A percentile compares a stretch with the other conserved stretches of the same genome.
These are phyloP conservation scores for Emmonsia crescens DNA, from an alignment of 2,329 filamentous ascomycete species.

Conservation along the genomic window DNA sequence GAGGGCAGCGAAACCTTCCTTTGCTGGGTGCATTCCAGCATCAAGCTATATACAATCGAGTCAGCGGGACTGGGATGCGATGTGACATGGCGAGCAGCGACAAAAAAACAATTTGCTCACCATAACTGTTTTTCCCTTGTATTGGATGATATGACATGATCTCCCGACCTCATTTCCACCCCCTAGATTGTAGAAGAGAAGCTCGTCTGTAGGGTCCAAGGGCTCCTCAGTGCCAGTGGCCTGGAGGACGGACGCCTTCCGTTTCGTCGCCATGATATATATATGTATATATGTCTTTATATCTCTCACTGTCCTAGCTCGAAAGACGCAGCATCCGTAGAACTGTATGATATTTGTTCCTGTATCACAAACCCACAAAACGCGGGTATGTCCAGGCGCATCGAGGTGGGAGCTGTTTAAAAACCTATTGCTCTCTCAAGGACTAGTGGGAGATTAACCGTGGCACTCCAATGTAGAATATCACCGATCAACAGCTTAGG, in stretches of 20 bases:
- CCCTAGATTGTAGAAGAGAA: constrained; percentile 86
- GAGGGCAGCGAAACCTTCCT: constrained; percentile 83
- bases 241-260: constrained; percentile 71
- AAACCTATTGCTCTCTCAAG: not conserved
- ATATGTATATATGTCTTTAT: not conserved
- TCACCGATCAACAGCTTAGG: not conserved
- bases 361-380: not conserved
- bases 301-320: not conserved
- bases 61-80: constrained; percentile 5
- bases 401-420: not conserved
- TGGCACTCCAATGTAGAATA: not conserved
- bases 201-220: constrained; percentile 83
- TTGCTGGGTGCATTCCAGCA: constrained; percentile 91
- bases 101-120: constrained; percentile 40
- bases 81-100: not conserved
- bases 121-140: constrained; percentile 99
- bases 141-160: constrained; percentile 95
- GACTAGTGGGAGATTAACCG: not conserved
- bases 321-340: not conserved
- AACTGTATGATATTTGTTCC: not conserved
- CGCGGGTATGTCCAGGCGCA: not conserved
- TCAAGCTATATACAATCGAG: constrained; percentile 59
- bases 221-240: constrained; percentile 61
- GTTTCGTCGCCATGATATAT: constrained; percentile 73
- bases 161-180: constrained; percentile 95